Evolutionary conservation across 2,329 filamentous ascomycete species (phyloP).

Genomic region (Monosporascus sp.): DNA sequence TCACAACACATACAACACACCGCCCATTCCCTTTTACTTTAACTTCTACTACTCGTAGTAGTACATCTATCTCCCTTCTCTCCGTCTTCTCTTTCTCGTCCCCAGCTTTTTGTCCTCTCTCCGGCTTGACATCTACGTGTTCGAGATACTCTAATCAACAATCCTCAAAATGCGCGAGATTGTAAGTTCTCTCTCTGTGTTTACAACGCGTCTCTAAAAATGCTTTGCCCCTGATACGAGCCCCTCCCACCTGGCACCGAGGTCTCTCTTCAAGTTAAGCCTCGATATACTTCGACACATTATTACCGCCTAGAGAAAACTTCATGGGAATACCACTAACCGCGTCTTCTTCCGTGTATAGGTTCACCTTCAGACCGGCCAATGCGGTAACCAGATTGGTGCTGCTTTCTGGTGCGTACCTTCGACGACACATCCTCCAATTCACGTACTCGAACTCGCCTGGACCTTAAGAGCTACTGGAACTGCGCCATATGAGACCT

Average conservation of each 20-base stretch:
- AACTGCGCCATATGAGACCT: no score
- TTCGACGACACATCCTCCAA: slow-evolving; percentile 34
- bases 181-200: slow-evolving; percentile 43
- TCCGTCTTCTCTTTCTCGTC: slow-evolving; percentile 13
- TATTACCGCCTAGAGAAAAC: not conserved
- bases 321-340: slow-evolving; percentile 42
- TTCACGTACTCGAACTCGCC: not conserved
- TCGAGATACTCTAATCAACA: slow-evolving; percentile 19
- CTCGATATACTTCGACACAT: no score
- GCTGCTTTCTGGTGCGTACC: slow-evolving; percentile 87
- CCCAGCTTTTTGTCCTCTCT: slow-evolving; percentile 16
- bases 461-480: no score
- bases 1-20: no score
- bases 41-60: no score
- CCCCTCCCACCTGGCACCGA: no score
- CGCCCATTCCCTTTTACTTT: no score
- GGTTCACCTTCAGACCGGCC: slow-evolving; percentile 99
- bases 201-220: slow-evolving; percentile 8
- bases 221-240: slow-evolving; percentile 5
- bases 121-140: slow-evolving; percentile 10
- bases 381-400: slow-evolving; percentile 99
- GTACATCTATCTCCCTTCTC: not conserved
- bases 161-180: slow-evolving; percentile 67
- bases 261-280: no score
- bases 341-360: slow-evolving; percentile 45